These are phyloP conservation scores for Mortierella sp. DNA, from an alignment of 371 early-diverging fungal genomes.

Conservation along the genomic window DNA sequence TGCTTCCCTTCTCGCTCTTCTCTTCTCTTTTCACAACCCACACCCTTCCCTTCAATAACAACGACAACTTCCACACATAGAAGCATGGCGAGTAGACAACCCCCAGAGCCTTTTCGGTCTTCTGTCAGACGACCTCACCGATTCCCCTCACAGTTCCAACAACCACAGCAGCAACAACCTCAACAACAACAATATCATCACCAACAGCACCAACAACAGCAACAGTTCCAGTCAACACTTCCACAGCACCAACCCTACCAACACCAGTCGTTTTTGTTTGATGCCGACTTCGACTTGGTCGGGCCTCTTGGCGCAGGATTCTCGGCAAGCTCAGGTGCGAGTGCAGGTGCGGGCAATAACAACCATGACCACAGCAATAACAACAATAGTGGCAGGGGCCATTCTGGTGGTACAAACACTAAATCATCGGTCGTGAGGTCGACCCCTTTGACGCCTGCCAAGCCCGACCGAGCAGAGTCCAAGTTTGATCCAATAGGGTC, in stretches of 20 bases:
- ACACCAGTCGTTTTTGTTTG: constrained; percentile 19
- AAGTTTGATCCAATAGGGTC: constrained; percentile 9
- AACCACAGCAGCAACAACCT: constrained; percentile 14
- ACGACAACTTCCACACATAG: background rate
- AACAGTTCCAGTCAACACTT: constrained; percentile 10
- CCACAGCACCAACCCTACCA: constrained; percentile 15
- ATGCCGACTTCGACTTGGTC: constrained; percentile 25
- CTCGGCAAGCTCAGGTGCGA: background rate
- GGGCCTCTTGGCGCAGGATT: constrained; percentile 20
- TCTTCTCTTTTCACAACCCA: background rate
- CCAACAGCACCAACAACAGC: constrained; percentile 18
- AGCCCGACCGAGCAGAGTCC: constrained; percentile 7
- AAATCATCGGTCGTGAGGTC: background rate
- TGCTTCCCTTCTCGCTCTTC: background rate
- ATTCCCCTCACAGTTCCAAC: constrained; percentile 1
- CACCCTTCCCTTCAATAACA: background rate
- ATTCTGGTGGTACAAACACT: background rate
- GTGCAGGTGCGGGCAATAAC: constrained; percentile 3
- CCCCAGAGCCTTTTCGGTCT: constrained; percentile 4
- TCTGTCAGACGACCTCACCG: constrained; percentile 1
- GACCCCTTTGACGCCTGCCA: constrained; percentile 4
- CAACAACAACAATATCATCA: constrained; percentile 12
- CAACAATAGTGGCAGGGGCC: constrained; percentile 14
- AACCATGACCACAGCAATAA: constrained; percentile 4
- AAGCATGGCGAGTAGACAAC: background rate